These are phyloP conservation scores for Excoecaria agallocha DNA, from an alignment of 345 rosid genomes.

Conservation along the genomic window DNA sequence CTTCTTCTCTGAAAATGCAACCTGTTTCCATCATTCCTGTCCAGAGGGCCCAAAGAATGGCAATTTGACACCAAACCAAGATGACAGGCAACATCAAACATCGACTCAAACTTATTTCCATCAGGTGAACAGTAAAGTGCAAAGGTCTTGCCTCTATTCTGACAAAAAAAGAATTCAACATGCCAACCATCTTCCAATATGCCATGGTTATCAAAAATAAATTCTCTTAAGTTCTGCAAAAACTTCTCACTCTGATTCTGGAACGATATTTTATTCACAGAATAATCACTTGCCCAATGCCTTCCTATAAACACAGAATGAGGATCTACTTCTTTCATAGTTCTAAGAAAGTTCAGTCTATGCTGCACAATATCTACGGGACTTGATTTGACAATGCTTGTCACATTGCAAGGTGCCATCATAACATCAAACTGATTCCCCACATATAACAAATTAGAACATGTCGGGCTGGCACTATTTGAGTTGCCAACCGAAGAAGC, in stretches of 20 bases:
- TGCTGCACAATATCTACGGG: constrained; percentile 16
- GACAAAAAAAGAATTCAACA: constrained; percentile 20
- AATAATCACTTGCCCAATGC: constrained; percentile 13
- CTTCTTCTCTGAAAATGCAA: constrained; percentile 16
- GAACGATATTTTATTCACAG: not conserved
- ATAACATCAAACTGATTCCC: constrained; percentile 14
- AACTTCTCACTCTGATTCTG: constrained; percentile 14
- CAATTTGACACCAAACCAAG: constrained; percentile 31
- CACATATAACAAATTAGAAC: constrained; percentile 12
- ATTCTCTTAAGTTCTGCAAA: constrained; percentile 20
- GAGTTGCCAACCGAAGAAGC: constrained; percentile 14
- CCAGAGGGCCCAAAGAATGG: constrained; percentile 20
- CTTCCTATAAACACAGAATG: constrained; percentile 7
- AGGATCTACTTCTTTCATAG: constrained; percentile 7
- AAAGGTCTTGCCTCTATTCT: constrained; percentile 16
- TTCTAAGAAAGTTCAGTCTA: constrained; percentile 8
- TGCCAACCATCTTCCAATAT: constrained; percentile 20
- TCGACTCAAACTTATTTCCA: constrained; percentile 31
- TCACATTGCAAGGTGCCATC: constrained; percentile 8
- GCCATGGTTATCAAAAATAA: constrained; percentile 18
- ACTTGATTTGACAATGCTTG: constrained; percentile 1
- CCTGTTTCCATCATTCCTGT: constrained; percentile 23
- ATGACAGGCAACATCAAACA: constrained; percentile 31
- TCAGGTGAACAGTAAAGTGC: constrained; percentile 23
- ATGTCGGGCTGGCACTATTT: constrained; percentile 2